Evolutionary conservation across 2,329 filamentous ascomycete species (phyloP).

Genomic region (Alternaria ventricosa): DNA sequence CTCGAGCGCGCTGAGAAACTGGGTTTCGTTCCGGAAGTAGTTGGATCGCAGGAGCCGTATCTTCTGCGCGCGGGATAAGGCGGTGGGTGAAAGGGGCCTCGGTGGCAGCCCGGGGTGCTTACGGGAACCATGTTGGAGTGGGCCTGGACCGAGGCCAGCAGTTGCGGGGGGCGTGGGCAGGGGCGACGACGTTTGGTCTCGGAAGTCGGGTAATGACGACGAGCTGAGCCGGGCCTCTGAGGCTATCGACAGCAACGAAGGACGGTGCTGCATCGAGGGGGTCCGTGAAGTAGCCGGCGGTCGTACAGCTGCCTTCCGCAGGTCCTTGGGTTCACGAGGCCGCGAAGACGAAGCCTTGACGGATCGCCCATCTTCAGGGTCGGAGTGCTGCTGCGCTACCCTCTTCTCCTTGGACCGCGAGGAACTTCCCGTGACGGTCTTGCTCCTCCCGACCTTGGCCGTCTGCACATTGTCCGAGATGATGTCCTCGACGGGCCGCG

Average conservation of each 20-base stretch:
- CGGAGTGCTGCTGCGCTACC: constrained; percentile 39
- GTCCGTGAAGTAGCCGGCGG: constrained; percentile 27
- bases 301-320: constrained; percentile 36
- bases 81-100: constrained; percentile 63
- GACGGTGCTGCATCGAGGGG: constrained; percentile 47
- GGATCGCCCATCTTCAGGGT: constrained; percentile 44
- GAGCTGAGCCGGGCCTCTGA: constrained; percentile 71
- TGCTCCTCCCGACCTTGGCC: constrained; percentile 69
- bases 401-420: constrained; percentile 54
- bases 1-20: constrained; percentile 80
- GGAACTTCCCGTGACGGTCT: constrained; percentile 66
- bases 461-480: constrained; percentile 64
- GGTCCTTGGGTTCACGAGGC: constrained; percentile 35
- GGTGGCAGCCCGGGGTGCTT: constrained; percentile 65
- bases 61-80: constrained; percentile 71
- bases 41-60: constrained; percentile 77
- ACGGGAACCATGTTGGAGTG: constrained; percentile 44
- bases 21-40: constrained; percentile 82
- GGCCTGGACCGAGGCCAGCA: constrained; percentile 48
- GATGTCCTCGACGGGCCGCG: constrained; percentile 67
- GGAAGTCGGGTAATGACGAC: constrained; percentile 69
- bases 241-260: constrained; percentile 61
- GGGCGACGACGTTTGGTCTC: constrained; percentile 56
- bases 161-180: constrained; percentile 50
- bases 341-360: constrained; percentile 49